Evolutionary conservation across 2,329 filamentous ascomycete genomes (phyloP), one percentile per base, ranked within the genome.

Genomic region (Aspergillus unguis): DNA sequence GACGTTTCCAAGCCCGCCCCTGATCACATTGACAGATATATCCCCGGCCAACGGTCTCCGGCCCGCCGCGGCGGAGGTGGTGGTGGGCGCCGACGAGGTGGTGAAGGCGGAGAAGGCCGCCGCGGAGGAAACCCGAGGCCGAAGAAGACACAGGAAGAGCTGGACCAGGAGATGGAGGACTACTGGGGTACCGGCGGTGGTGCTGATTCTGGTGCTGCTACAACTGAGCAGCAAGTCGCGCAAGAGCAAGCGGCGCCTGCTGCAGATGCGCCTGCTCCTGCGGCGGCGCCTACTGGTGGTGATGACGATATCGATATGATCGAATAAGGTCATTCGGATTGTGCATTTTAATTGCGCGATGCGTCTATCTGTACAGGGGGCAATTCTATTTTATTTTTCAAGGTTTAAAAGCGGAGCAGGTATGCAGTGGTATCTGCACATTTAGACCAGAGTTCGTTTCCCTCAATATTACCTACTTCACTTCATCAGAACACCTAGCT

Each of bases 161-260:
- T 96, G 37, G 92, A 96, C 69, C 90, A 89, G n/a, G 92, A 96
- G 74, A 96, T 96, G 92, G 90, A 86, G 29, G 90, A 96, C 67
- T 96, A 96, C 71, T 96, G 90, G 77, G 85, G 81, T 29, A 76
- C 75, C 51, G 70, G 62, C 43, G 67, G 62, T 52, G 71, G 63
- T 43, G 66, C 73, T 52, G 70, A 62, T 43, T 67, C 63, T 52
- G 71, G 63, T 43, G 66, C 73, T 44, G 71, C 66, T 47, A 70
- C 65, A n/a, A 74, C 71, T 33, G 74, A 67, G 26, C 71, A 65
- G 38, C 65, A 63, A 10, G 50, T 56, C 28, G 58, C 48, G n/a
- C 38, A 58, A 27, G 56, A 49, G 54, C 61, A 62, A 60, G 47
- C 47, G 52, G 54, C 60, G 38, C 63, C 62, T 5, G 64, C 69